Percentiles rank a stretch among this genome's conserved stretches.
These are phyloP conservation scores for Chlamydomonas urium DNA, from an alignment of 139 green algal genomes.

Conservation along the genomic window DNA sequence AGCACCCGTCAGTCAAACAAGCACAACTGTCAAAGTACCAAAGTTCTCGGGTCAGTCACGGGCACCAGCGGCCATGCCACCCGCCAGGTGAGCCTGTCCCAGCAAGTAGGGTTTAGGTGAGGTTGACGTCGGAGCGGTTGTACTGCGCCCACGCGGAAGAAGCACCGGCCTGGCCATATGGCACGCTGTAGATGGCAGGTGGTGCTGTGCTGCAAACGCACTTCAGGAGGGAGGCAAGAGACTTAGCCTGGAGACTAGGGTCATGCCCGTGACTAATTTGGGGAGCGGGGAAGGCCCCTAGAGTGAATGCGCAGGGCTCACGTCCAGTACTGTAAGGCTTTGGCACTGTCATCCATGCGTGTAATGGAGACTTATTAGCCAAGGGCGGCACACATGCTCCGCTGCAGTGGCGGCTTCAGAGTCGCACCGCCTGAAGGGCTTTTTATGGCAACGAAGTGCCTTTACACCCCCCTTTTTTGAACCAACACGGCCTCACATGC, in stretches of 20 bases:
- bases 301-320: no score
- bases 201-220: background rate
- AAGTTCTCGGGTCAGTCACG: background rate
- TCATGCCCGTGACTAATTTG: no score
- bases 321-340: no score
- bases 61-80: background rate
- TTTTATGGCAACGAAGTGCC: background rate
- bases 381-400: no score
- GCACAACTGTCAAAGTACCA: constrained; percentile 16
- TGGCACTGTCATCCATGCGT: no score
- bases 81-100: no score
- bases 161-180: background rate
- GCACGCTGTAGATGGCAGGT: background rate
- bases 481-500: background rate
- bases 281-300: no score
- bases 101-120: constrained; percentile 1
- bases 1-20: constrained; percentile 21
- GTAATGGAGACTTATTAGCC: no score
- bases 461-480: background rate
- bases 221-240: background rate
- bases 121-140: background rate
- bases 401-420: no score
- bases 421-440: no score
- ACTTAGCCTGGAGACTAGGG: no score
- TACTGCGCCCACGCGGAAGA: background rate